Evolutionary conservation across 139 green algal genomes (phyloP).

Genomic region (Astrephomene gubernaculifera): DNA sequence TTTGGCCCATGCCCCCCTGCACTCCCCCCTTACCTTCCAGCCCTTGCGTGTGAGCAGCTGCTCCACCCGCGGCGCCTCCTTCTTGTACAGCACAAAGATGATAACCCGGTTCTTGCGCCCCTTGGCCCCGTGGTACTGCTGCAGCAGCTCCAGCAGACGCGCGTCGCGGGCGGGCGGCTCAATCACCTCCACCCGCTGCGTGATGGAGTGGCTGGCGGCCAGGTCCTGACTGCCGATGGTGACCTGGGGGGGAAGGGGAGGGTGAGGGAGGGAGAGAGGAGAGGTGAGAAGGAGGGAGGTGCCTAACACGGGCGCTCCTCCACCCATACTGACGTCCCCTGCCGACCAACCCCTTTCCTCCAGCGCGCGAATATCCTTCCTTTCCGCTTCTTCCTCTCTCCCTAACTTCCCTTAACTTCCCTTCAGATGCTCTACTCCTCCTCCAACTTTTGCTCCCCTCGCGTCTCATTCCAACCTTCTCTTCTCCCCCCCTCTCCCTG

Average conservation of each 20-base stretch:
- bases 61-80: constrained; percentile 92
- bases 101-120: constrained; percentile 87
- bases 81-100: constrained; percentile 97
- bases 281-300: background rate
- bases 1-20: background rate
- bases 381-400: too few species aligned
- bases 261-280: background rate
- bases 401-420: too few species aligned
- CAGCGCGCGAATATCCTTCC: too few species aligned
- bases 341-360: too few species aligned
- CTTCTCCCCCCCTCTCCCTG: background rate
- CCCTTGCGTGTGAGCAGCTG: constrained; percentile 75
- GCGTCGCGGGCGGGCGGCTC: constrained; percentile 77
- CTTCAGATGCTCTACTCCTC: too few species aligned
- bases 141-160: constrained; percentile 82
- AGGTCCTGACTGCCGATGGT: constrained; percentile 79
- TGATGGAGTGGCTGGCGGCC: constrained; percentile 82
- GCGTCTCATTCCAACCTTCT: too few species aligned
- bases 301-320: background rate
- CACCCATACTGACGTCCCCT: too few species aligned
- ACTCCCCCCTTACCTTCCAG: constrained; percentile 74
- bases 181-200: constrained; percentile 92
- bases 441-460: too few species aligned
- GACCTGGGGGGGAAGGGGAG: constrained; percentile 62
- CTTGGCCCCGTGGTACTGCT: constrained; percentile 78